Evolutionary conservation across 805 yeast genomes (phyloP).

Genomic region (Candida peoriensis): DNA sequence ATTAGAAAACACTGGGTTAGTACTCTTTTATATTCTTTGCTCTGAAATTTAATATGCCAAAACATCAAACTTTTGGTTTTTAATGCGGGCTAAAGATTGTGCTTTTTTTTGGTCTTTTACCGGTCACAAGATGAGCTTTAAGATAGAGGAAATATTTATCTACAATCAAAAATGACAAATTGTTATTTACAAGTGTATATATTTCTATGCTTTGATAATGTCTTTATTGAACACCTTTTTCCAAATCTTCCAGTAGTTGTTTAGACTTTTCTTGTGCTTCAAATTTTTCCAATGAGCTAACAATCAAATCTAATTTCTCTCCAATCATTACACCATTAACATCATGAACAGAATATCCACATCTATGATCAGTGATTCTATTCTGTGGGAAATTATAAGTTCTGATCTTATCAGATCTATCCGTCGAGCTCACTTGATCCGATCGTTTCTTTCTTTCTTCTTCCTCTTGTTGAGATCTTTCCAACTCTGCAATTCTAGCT

Average conservation of each 20-base stretch:
- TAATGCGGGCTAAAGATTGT: too few relatives aligned
- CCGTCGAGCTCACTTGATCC: slow-evolving; percentile 84
- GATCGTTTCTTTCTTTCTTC: slow-evolving; percentile 64
- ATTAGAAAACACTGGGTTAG: too few relatives aligned
- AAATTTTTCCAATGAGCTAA: slow-evolving; percentile 44
- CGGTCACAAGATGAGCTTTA: too few relatives aligned
- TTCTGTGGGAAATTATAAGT: slow-evolving; percentile 93
- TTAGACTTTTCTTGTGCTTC: slow-evolving; percentile 43
- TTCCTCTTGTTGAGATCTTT: slow-evolving; percentile 56
- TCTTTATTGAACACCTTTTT: slow-evolving; percentile 3
- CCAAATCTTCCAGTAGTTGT: slow-evolving; percentile 13
- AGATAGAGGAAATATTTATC: too few relatives aligned
- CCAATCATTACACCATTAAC: slow-evolving; percentile 64
- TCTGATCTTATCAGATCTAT: slow-evolving; percentile 86
- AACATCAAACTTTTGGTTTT: not conserved
- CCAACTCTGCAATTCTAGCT: slow-evolving; percentile 79
- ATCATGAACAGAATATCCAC: slow-evolving; percentile 76
- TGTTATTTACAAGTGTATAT: not conserved
- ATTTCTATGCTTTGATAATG: slow-evolving; percentile 1
- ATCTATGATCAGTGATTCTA: slow-evolving; percentile 90
- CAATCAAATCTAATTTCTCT: slow-evolving; percentile 46
- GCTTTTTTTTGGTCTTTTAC: too few relatives aligned
- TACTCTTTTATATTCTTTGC: slow-evolving; percentile 1
- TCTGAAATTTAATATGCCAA: not conserved
- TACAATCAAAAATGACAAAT: too few relatives aligned